phyloP scores from a whole-genome alignment of 2,329 filamentous ascomycete genomes.

The Ascochyta lentis region DNA sequence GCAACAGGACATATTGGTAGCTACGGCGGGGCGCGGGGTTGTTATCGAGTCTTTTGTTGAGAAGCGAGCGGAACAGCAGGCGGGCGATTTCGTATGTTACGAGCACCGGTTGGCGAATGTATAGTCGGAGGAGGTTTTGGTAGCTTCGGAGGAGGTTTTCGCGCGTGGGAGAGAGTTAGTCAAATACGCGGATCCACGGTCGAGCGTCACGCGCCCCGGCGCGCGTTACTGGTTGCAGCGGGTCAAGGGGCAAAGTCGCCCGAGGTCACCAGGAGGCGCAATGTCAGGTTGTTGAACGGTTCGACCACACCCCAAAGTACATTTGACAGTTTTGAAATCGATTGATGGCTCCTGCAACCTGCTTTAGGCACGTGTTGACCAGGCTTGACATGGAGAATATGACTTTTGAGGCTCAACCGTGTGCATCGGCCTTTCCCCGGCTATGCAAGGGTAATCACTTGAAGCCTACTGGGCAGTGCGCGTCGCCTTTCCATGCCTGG shows the following conservation, averaged over 20 bases:
- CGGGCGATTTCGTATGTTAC: background rate
- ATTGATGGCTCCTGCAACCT: no score
- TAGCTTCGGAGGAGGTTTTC: slow-evolving; percentile 14
- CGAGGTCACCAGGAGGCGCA: background rate
- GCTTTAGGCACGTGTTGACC: background rate
- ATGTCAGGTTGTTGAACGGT: background rate
- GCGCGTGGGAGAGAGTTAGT: background rate
- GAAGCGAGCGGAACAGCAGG: background rate
- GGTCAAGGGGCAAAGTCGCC: background rate
- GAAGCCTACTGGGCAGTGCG: slow-evolving; percentile 6
- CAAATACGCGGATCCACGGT: background rate
- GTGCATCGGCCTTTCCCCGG: background rate
- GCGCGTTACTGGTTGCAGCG: background rate
- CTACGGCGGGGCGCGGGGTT: background rate
- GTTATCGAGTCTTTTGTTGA: background rate
- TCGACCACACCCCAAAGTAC: background rate
- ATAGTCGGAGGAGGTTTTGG: slow-evolving; percentile 16
- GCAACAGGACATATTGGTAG: background rate
- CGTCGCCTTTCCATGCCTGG: slow-evolving; percentile 3
- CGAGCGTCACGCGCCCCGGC: background rate
- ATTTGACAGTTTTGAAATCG: background rate
- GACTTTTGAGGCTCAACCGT: background rate
- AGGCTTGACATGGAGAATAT: no score
- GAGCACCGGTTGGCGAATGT: slow-evolving; percentile 4
- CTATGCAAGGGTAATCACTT: background rate